Evolutionary conservation across 495 filamentous ascomycete species (phyloP), one percentile per base, ranked within the genome.

Genomic region (Penicillium alfredii): DNA sequence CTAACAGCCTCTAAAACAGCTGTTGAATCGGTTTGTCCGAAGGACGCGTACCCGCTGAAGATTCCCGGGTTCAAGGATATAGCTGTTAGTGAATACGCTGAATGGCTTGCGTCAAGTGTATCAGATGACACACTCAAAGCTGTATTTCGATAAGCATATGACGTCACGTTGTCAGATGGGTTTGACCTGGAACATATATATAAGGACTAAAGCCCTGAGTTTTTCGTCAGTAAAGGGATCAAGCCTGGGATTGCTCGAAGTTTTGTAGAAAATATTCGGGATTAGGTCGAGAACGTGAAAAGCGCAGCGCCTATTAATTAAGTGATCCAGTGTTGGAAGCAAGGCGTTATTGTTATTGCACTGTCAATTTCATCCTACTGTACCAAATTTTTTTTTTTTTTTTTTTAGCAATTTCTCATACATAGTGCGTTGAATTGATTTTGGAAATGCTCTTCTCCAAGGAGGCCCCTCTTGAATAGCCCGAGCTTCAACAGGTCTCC

Each of bases 171-270:
- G 12, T 13, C 32, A 35, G 38, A 52, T 31, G 40, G 36, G 13
- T 30, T 52, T 26, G 47, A 56, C 33, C 40, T 60, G 6, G 41
- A 50, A 40, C 56, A 51, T 35, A 48, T 60, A n/a, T 28, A 39
- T 24, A 27, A 36, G n/a, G 42, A 56, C 37, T 49, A 44, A 43
- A 35, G 55, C 21, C 35, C 48, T 12, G 38, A 4, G 9, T 53
- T 55, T 30, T 53, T 53, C 17, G 42, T 44, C 10, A 22, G 45
- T 8, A 36, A 37, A 13, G 39, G 47, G 8, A 37, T 53, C 8
- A 58, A 43, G 31, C 30, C 15, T 17, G 51, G 48, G 12, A 36
- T 37, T 38, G 51, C 55, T n/a, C 18, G 37, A 9, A 42, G 48
- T 22, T 45, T 58, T 36, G 45, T 58, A 12, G 17, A 27, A 19